phyloP scores from a whole-genome alignment of 805 yeast species.

The Dipodascopsis uninucleata region DNA sequence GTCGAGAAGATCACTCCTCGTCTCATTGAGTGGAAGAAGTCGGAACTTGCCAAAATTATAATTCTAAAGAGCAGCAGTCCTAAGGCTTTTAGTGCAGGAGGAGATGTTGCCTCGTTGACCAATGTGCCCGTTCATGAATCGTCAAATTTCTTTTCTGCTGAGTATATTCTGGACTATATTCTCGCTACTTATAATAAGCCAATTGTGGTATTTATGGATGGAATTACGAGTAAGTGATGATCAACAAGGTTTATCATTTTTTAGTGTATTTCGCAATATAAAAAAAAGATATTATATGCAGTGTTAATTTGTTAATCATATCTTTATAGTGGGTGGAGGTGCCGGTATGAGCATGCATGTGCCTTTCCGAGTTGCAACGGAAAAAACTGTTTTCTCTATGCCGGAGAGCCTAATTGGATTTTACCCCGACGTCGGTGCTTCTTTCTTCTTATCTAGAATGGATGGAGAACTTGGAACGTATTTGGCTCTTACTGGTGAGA shows the following conservation, averaged over 20 bases:
- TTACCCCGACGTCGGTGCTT: constrained; percentile 92
- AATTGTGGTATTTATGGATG: constrained; percentile 78
- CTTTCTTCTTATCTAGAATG: constrained; percentile 79
- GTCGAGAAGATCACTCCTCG: constrained; percentile 67
- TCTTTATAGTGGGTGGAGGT: constrained; percentile 81
- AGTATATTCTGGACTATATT: constrained; percentile 75
- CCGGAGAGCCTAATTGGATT: constrained; percentile 97
- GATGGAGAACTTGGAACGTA: constrained; percentile 83
- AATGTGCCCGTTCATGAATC: constrained; percentile 42
- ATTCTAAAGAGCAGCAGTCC: constrained; percentile 60
- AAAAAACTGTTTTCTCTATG: constrained; percentile 89
- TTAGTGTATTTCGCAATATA: not conserved
- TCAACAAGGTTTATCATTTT: constrained; percentile 1
- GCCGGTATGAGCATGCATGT: constrained; percentile 88
- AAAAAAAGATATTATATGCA: no score
- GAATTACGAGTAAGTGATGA: constrained; percentile 65
- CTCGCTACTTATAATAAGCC: constrained; percentile 85
- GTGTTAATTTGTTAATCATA: no score
- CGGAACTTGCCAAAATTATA: constrained; percentile 59
- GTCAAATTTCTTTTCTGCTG: constrained; percentile 66
- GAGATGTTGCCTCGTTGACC: constrained; percentile 76
- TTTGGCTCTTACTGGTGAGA: constrained; percentile 80
- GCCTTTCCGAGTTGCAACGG: constrained; percentile 91
- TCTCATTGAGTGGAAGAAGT: constrained; percentile 44
- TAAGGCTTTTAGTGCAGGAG: constrained; percentile 90